Evolutionary conservation across 768 basidiomycete species (phyloP).

Genomic region (Mycena metata): DNA sequence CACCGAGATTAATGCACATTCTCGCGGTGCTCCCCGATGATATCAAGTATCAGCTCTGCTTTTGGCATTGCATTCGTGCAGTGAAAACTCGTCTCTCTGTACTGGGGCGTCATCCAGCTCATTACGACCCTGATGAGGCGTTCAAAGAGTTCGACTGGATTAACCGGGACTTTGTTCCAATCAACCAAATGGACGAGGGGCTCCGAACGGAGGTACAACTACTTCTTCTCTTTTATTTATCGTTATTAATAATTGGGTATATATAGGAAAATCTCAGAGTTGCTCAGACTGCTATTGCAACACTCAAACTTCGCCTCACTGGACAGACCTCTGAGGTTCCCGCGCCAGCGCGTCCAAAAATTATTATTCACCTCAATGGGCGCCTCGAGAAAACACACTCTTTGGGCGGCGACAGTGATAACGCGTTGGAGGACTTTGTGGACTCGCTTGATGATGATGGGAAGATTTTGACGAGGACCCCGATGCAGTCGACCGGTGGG

Average conservation of each 20-base stretch:
- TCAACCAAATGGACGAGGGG: background rate
- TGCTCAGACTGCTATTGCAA: slow-evolving; percentile 1
- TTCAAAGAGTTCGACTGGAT: slow-evolving; percentile 13
- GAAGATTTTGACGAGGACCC: slow-evolving; percentile 13
- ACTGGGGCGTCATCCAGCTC: slow-evolving; percentile 1
- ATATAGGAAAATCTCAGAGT: slow-evolving; percentile 12
- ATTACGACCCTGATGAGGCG: background rate
- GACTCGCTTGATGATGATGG: slow-evolving; percentile 14
- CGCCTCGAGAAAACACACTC: background rate
- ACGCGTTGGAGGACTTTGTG: background rate
- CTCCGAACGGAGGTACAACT: background rate
- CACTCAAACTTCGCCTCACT: background rate
- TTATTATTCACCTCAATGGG: slow-evolving; percentile 5
- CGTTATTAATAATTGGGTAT: no score
- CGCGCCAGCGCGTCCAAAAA: slow-evolving; percentile 9
- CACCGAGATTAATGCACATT: background rate
- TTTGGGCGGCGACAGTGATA: background rate
- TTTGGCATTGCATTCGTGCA: background rate
- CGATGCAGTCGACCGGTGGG: no score
- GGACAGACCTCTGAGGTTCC: background rate
- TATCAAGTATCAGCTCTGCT: background rate
- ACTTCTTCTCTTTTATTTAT: no score
- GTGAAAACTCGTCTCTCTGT: background rate
- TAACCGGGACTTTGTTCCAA: slow-evolving; percentile 14
- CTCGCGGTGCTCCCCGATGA: background rate